A percentile compares a stretch with the other conserved stretches of the same genome.
phyloP scores from a whole-genome alignment of 495 filamentous ascomycete genomes.

The Neurospora cerealis region DNA sequence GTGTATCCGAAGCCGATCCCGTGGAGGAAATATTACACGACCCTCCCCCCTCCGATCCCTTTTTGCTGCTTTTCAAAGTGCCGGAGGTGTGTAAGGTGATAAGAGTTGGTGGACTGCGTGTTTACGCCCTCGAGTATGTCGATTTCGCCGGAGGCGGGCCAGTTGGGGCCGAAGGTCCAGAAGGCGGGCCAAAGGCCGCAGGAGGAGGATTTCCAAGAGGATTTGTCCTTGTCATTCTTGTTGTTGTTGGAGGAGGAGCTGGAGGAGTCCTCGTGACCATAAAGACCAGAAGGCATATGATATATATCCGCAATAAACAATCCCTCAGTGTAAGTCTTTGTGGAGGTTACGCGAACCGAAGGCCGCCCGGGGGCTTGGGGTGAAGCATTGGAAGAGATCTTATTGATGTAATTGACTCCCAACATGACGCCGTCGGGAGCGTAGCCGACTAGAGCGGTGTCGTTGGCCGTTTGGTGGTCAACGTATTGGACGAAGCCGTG shows the following conservation, averaged over 20 bases:
- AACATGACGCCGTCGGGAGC: constrained; percentile 40
- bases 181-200: no score
- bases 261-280: not conserved
- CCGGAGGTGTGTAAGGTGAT: constrained; percentile 68
- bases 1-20: constrained; percentile 37
- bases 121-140: constrained; percentile 91
- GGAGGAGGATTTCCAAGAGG: not conserved
- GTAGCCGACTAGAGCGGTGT: constrained; percentile 46
- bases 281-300: constrained; percentile 60
- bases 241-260: not conserved
- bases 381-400: constrained; percentile 19
- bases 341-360: constrained; percentile 60
- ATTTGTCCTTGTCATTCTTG: not conserved
- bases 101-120: constrained; percentile 45
- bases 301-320: constrained; percentile 65
- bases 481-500: constrained; percentile 62
- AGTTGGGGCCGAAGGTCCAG: no score
- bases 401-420: constrained; percentile 41
- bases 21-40: constrained; percentile 43
- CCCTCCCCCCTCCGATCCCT: not conserved
- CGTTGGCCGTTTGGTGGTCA: constrained; percentile 44
- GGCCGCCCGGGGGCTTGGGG: constrained; percentile 42
- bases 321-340: constrained; percentile 55
- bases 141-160: constrained; percentile 83
- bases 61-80: constrained; percentile 10